phyloP scores from a whole-genome alignment of 164 flowering plant genomes.

The Aristolochia contorta region DNA sequence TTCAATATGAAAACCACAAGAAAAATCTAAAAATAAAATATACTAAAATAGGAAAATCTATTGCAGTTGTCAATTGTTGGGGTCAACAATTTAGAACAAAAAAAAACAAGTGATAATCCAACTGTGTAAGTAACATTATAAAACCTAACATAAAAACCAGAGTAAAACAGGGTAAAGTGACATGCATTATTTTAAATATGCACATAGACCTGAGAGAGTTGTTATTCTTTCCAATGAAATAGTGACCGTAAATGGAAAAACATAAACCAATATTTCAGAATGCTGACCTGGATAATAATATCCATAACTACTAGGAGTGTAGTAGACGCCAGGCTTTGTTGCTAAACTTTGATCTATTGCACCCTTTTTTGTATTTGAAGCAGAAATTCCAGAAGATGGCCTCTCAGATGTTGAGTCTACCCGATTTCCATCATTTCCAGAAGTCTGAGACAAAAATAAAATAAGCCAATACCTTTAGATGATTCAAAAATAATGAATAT shows the following conservation, averaged over 20 bases:
- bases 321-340: constrained; percentile 20
- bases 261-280: background rate
- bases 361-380: constrained; percentile 18
- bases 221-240: background rate
- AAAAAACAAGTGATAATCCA: too few species aligned
- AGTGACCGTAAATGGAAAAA: background rate
- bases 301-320: constrained; percentile 27
- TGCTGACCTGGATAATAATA: constrained; percentile 32
- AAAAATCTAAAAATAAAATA: background rate
- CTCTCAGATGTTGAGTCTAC: constrained; percentile 16
- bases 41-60: background rate
- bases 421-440: constrained; percentile 19
- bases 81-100: too few species aligned
- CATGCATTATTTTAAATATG: background rate
- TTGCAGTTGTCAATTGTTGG: too few species aligned
- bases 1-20: background rate
- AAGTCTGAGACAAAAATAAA: constrained; percentile 14
- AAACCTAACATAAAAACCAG: too few species aligned
- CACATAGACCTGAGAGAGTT: background rate
- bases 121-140: too few species aligned
- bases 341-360: constrained; percentile 18
- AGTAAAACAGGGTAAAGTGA: background rate
- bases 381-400: constrained; percentile 14
- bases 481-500: background rate
- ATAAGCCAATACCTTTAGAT: background rate